Evolutionary conservation across 768 basidiomycete species (phyloP).

Genomic region (Steccherinum ochraceum): DNA sequence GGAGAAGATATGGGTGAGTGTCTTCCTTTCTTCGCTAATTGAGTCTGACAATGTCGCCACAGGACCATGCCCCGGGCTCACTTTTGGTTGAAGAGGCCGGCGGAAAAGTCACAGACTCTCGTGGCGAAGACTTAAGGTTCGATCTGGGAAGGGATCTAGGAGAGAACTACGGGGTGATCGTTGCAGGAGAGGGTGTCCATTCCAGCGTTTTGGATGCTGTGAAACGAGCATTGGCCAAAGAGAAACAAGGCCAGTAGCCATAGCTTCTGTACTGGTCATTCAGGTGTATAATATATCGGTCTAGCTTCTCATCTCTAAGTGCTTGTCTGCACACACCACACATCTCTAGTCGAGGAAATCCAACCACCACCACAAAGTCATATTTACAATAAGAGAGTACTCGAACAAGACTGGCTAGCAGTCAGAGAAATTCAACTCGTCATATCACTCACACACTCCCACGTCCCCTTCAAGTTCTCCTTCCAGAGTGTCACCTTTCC

Average conservation of each 20-base stretch:
- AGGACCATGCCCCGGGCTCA: slow-evolving; percentile 90
- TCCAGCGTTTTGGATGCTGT: slow-evolving; percentile 67
- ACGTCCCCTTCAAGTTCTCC: slow-evolving; percentile 89
- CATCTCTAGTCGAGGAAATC: too few species aligned
- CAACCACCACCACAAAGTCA: background rate
- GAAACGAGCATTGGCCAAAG: slow-evolving; percentile 42
- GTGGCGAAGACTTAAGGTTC: slow-evolving; percentile 76
- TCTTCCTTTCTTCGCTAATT: background rate
- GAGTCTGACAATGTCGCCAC: background rate
- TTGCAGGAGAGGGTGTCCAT: slow-evolving; percentile 70
- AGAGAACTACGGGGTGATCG: slow-evolving; percentile 84
- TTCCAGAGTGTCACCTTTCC: slow-evolving; percentile 99
- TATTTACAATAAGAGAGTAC: background rate
- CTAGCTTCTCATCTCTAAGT: background rate
- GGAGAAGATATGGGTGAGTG: slow-evolving; percentile 93
- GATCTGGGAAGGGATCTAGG: slow-evolving; percentile 80
- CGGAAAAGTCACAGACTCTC: slow-evolving; percentile 80
- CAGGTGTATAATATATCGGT: background rate
- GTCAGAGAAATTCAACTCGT: slow-evolving; percentile 47
- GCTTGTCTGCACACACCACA: too few species aligned
- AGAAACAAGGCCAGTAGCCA: slow-evolving; percentile 6
- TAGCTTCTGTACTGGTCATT: too few species aligned
- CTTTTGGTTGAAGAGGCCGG: slow-evolving; percentile 87
- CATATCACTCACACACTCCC: slow-evolving; percentile 97
- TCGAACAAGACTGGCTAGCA: background rate